Percentiles rank a stretch among this genome's conserved stretches.
phyloP scores from a whole-genome alignment of 2,329 filamentous ascomycete genomes.

The Aspergillus phoenicis region DNA sequence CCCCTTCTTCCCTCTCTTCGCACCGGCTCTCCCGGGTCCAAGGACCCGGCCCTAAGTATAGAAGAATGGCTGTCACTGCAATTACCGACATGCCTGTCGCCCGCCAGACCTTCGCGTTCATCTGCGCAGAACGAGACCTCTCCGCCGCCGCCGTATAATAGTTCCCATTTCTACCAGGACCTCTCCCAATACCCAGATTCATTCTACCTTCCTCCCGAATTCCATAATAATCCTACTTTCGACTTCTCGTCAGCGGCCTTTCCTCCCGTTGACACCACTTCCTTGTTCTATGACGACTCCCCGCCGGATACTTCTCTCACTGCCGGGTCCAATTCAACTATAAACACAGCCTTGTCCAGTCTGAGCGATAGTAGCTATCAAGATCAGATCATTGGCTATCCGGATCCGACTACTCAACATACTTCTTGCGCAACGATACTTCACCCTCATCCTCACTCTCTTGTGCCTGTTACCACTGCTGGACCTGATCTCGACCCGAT shows the following conservation, averaged over 20 bases:
- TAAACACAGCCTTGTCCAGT: neutral
- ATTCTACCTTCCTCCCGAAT: conserved; percentile 9
- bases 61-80: conserved; percentile 19
- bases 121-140: conserved; percentile 8
- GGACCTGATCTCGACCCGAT: neutral
- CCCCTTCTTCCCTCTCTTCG: neutral
- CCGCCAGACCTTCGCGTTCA: conserved; percentile 10
- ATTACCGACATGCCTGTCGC: conserved; percentile 9
- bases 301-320: conserved; percentile 1
- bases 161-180: neutral
- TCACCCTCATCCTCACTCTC: neutral
- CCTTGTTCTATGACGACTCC: conserved; percentile 13
- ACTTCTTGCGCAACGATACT: conserved; percentile 3
- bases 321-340: neutral
- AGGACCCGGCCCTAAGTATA: conserved; percentile 21
- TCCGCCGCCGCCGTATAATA: neutral
- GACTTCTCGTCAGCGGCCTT: conserved; percentile 15
- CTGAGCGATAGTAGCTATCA: conserved; percentile 1
- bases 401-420: neutral
- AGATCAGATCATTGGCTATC: conserved; percentile 6
- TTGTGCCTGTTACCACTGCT: neutral
- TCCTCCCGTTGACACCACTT: conserved; percentile 14
- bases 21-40: conserved; percentile 17
- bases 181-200: conserved; percentile 5
- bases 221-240: neutral